Evolutionary conservation across 495 filamentous ascomycete species (phyloP), one percentile per base, ranked within the genome.

Genomic region (Penicillium coffeae): DNA sequence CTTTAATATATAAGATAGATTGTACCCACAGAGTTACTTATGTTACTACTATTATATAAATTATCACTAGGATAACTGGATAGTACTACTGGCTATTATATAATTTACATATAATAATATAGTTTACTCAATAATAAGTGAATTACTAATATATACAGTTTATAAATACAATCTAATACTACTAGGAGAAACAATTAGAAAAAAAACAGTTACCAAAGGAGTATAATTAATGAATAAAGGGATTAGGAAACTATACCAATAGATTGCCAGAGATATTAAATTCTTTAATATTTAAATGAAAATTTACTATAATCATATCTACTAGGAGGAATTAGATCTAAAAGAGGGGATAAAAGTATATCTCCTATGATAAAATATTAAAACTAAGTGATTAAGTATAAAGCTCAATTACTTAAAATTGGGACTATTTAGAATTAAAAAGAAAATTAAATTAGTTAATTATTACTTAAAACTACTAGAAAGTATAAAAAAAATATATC

Each of bases 261-360:
- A 30, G 10, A 4, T 30, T 10, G 25, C 25, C 25, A 30, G 25
- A 30, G 25, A 30, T 30, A 30, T 30, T 10, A 10, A 30, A 22
- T 59, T 58, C 20, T n/a, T 54, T 19, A 58, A 49, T 9, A 4
- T 37, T 43, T 8, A 18, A 8, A 43, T 51, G 41, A 57, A 36
- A 3, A 44, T 12, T 30, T 64, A 64, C 13, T 49, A 50, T 45
- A 38, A 59, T 30, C 13, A 12, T 4, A 40, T 20, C 4, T 16
- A 30, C 3, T 10, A n/a, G 1, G 1, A 19, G 13, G 21, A 35
- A 39, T 25, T n/a, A 40, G 20, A 41, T 37, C 14, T 43, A 21
- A 33, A 55, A 9, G 7, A 3, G 15, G 12, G 8, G 20, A 40
- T 47, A 21, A 55, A 42, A 37, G 38, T 50, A 42, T 14, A 16